Percentiles rank a stretch among this genome's conserved stretches.
Evolutionary conservation across 2,329 filamentous ascomycete genomes (phyloP).

Genomic region (Alternaria viburni): DNA sequence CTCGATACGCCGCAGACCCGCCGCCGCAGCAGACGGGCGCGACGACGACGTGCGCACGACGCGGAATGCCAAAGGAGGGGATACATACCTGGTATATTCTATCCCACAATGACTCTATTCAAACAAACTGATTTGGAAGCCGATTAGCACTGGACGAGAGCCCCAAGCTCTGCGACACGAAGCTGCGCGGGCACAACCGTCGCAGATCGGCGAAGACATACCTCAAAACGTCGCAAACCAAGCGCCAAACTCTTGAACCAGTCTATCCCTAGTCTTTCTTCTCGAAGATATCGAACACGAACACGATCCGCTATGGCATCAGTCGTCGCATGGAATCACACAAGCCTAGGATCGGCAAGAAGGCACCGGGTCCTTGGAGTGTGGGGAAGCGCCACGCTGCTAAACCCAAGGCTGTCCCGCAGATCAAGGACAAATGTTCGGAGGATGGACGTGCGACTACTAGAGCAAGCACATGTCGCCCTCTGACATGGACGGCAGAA

Average conservation of each 20-base stretch:
- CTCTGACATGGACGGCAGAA: slow-evolving; percentile 41
- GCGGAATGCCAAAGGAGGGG: background rate
- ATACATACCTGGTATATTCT: slow-evolving; percentile 37
- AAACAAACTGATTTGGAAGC: slow-evolving; percentile 33
- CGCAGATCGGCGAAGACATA: slow-evolving; percentile 27
- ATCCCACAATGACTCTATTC: slow-evolving; percentile 34
- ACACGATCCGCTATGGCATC: slow-evolving; percentile 46
- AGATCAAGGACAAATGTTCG: slow-evolving; percentile 36
- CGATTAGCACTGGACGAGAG: slow-evolving; percentile 37
- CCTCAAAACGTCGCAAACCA: slow-evolving; percentile 44
- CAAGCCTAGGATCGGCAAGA: slow-evolving; percentile 37
- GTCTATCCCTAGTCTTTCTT: slow-evolving; percentile 52
- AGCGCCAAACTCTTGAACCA: slow-evolving; percentile 51
- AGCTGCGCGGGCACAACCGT: slow-evolving; percentile 4
- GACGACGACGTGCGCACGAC: background rate
- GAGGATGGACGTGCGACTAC: slow-evolving; percentile 38
- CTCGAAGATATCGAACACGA: slow-evolving; percentile 44
- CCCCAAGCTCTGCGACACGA: slow-evolving; percentile 10
- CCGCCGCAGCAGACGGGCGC: background rate
- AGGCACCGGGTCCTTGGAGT: slow-evolving; percentile 40
- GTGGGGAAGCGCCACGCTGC: slow-evolving; percentile 48
- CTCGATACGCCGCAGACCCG: background rate
- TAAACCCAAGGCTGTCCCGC: slow-evolving; percentile 39
- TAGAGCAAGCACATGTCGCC: slow-evolving; percentile 48
- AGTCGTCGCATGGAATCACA: slow-evolving; percentile 43